Base-by-base conservation (phyloP, 306 rosid genomes). In the Erythrophleum fordii region DNA sequence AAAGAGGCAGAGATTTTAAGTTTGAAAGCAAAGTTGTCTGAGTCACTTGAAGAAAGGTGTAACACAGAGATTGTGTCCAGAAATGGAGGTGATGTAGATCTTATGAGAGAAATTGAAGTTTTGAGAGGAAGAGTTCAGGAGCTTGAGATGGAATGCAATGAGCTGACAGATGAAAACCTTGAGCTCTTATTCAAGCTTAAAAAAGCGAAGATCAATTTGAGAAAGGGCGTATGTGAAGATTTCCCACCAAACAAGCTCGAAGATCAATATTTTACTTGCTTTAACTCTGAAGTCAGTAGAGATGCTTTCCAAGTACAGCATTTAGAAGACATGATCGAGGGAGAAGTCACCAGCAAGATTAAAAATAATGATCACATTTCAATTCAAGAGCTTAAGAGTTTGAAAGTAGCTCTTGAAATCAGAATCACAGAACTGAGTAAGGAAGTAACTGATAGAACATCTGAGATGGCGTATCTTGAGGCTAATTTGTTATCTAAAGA, bases 131-230 rank as follows among this genome's bases (percentile, higher is more conserved):
- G 90, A 87, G 77, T 95, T 85, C 86, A 89, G 82, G 98, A 93
- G 83, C 91, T 93, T 69, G 99, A 95, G 87, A 86, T 83, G 82
- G 99, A 95, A 84, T 93, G 99, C 84, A 91, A 84, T 81, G 99
- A 95, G 84, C 84, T 95, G 85, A 93, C 99, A 0, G 93, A 95
- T 11, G 99, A 95, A 88, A 95, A 95, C 88, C 91, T 95, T 52
- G 96, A 93, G 46, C 98, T 95, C 80, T 72, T 91, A 75, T 77
- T 84, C 92, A 87, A 91, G 92, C 96, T 93, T 64, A 95, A 90
- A 85, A 90, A 86, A 86, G 86, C 88, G 45, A 89, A 89, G 61
- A 83, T 82, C 48, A 81, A 48, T 72, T 81, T 82, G 31, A 85
- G 67, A 45, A 82, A 75, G 81, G 74, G 26, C 42, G 41, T 75